Percentiles rank a stretch among this genome's conserved stretches.
These are phyloP conservation scores for Lagenidium giganteum DNA, from an alignment of 352 stramenopile species.

Conservation along the genomic window DNA sequence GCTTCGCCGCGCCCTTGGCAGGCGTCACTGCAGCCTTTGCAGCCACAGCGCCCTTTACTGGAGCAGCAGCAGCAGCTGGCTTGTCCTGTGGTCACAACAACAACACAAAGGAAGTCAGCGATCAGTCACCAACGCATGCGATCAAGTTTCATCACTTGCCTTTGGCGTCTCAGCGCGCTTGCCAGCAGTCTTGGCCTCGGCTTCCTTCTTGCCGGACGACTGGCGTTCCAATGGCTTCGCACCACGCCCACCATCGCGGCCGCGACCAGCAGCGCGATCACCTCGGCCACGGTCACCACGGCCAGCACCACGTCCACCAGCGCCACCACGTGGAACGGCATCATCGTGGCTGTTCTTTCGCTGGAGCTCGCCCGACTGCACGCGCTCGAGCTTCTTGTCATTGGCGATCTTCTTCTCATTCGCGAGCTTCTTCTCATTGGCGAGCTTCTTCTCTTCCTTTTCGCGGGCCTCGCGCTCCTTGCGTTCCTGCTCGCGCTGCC, in stretches of 20 bases:
- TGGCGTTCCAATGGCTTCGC: conserved; percentile 11
- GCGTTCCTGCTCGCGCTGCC: conserved; percentile 4
- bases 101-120: background rate
- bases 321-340: conserved; percentile 16
- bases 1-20: conserved; percentile 56
- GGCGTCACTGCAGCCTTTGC: too few species aligned
- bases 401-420: conserved; percentile 24
- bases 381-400: conserved; percentile 11
- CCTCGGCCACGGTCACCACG: conserved; percentile 21
- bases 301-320: conserved; percentile 33
- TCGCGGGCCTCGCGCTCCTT: conserved; percentile 18
- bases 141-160: conserved; percentile 19
- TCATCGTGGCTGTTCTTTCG: conserved; percentile 50
- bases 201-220: conserved; percentile 16
- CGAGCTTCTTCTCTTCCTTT: conserved; percentile 21
- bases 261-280: conserved; percentile 24
- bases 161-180: conserved; percentile 44
- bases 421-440: conserved; percentile 16
- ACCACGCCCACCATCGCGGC: conserved; percentile 6
- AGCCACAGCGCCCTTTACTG: too few species aligned
- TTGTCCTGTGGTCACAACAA: background rate
- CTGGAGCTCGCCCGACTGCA: conserved; percentile 13
- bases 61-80: conserved; percentile 11
- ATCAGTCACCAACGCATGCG: background rate
- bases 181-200: conserved; percentile 39